Conservation (phyloP, 768 basidiomycete species). For the Pleurotus salmoneostramineus region DNA sequence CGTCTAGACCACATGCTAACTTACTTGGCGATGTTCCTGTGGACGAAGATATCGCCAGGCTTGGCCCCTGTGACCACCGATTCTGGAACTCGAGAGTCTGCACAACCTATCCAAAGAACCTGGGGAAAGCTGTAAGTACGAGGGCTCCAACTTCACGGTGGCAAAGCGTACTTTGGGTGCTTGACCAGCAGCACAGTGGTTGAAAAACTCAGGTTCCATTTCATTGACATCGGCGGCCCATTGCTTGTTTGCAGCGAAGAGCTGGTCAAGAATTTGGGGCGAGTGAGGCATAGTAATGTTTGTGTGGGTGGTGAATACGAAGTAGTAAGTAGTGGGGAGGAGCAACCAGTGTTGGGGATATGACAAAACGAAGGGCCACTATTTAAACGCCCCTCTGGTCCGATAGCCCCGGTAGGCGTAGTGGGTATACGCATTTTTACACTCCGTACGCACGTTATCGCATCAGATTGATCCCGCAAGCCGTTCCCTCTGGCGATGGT, state of each 20-base stretch:
- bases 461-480: background rate
- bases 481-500: slow-evolving; percentile 1
- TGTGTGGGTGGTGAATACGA: background rate
- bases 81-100: slow-evolving; percentile 68
- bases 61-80: slow-evolving; percentile 46
- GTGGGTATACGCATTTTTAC: slow-evolving; percentile 5
- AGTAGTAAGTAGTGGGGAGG: background rate
- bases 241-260: slow-evolving; percentile 34
- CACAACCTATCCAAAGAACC: slow-evolving; percentile 58
- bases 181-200: slow-evolving; percentile 44
- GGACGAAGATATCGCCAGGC: slow-evolving; percentile 64
- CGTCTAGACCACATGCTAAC: slow-evolving; percentile 13
- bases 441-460: slow-evolving; percentile 2
- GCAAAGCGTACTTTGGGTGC: slow-evolving; percentile 38
- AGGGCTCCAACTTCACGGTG: background rate
- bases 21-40: slow-evolving; percentile 71
- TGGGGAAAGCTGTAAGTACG: slow-evolving; percentile 14
- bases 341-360: background rate
- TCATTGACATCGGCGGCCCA: slow-evolving; percentile 49
- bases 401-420: slow-evolving; percentile 1
- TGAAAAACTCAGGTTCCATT: slow-evolving; percentile 50
- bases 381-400: background rate
- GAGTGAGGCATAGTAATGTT: background rate
- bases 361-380: background rate
- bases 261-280: slow-evolving; percentile 1